phyloP scores from a whole-genome alignment of 208 protist species.

The Crithidia acanthocephali region DNA sequence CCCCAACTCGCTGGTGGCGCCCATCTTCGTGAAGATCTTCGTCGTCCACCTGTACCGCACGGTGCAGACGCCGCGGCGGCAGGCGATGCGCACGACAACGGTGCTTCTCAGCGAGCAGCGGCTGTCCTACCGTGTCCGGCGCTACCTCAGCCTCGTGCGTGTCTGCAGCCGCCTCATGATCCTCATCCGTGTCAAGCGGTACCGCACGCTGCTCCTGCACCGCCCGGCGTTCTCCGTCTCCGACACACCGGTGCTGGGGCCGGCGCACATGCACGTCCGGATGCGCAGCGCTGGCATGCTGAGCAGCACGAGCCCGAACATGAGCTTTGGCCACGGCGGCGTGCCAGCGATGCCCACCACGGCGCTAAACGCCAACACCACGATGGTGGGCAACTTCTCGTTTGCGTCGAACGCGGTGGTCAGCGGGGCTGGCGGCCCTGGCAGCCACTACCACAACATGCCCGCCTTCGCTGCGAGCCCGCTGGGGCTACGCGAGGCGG shows the following conservation, averaged over 20 bases:
- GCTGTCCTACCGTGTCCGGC: slow-evolving; percentile 55
- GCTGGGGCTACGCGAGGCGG: slow-evolving; percentile 7
- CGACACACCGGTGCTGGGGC: not conserved
- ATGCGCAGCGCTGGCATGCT: slow-evolving; percentile 5
- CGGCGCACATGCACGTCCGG: not conserved
- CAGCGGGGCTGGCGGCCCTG: not conserved
- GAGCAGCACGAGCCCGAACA: slow-evolving; percentile 19
- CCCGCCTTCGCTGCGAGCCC: slow-evolving; percentile 4
- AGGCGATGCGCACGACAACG: slow-evolving; percentile 16
- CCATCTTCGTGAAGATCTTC: slow-evolving; percentile 74
- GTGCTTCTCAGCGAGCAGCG: slow-evolving; percentile 46
- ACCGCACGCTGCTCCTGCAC: slow-evolving; percentile 23
- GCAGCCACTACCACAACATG: not conserved
- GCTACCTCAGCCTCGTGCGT: slow-evolving; percentile 48
- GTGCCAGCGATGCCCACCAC: not conserved
- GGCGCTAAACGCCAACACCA: not conserved
- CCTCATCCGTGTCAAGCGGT: slow-evolving; percentile 54
- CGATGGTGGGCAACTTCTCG: slow-evolving; percentile 19
- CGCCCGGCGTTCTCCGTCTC: not conserved
- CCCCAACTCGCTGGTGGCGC: slow-evolving; percentile 55
- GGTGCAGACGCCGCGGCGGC: slow-evolving; percentile 34
- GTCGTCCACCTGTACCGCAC: slow-evolving; percentile 51
- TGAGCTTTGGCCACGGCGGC: slow-evolving; percentile 21
- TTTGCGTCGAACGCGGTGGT: slow-evolving; percentile 12
- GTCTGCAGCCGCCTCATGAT: slow-evolving; percentile 79